Percentiles rank a stretch among this genome's conserved stretches.
Conservation (phyloP, 257 asterid genomes). For the Petunia axillaris region DNA sequence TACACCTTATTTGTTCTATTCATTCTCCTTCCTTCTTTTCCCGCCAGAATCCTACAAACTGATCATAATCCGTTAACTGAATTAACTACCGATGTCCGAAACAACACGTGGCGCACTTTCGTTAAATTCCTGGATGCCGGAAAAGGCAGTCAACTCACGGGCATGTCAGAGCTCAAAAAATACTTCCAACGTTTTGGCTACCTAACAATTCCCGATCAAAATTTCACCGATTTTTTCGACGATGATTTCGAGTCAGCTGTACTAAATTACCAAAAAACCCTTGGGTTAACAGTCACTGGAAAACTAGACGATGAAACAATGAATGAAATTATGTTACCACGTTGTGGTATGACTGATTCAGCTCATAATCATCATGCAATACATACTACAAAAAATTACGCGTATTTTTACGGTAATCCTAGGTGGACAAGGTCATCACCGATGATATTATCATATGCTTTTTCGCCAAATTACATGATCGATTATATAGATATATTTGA, state of each 20-base stretch:
- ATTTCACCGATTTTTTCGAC: conserved; percentile 62
- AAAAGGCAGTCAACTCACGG: conserved; percentile 60
- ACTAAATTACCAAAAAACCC: conserved; percentile 52
- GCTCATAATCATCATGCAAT: conserved; percentile 10
- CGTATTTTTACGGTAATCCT: conserved; percentile 62
- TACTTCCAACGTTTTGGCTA: conserved; percentile 87
- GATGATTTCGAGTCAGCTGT: conserved; percentile 62
- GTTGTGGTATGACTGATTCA: conserved; percentile 72
- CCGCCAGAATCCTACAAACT: conserved; percentile 47
- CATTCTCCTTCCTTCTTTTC: conserved; percentile 38
- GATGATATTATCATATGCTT: conserved; percentile 64
- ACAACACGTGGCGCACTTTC: conserved; percentile 64
- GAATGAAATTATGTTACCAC: conserved; percentile 53
- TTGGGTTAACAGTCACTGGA: conserved; percentile 60
- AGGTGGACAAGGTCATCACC: conserved; percentile 60
- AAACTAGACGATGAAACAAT: conserved; percentile 61
- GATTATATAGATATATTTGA: conserved; percentile 47
- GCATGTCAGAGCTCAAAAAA: conserved; percentile 78
- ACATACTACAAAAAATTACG: conserved; percentile 48
- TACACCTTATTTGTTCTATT: conserved; percentile 23
- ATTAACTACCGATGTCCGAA: conserved; percentile 33
- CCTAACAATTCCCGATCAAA: conserved; percentile 34
- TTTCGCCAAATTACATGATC: conserved; percentile 56
- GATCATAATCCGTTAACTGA: conserved; percentile 32
- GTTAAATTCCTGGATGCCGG: conserved; percentile 62